Base-by-base conservation (phyloP, 2,329 filamentous ascomycete species). In the Diaporthe batatas region DNA sequence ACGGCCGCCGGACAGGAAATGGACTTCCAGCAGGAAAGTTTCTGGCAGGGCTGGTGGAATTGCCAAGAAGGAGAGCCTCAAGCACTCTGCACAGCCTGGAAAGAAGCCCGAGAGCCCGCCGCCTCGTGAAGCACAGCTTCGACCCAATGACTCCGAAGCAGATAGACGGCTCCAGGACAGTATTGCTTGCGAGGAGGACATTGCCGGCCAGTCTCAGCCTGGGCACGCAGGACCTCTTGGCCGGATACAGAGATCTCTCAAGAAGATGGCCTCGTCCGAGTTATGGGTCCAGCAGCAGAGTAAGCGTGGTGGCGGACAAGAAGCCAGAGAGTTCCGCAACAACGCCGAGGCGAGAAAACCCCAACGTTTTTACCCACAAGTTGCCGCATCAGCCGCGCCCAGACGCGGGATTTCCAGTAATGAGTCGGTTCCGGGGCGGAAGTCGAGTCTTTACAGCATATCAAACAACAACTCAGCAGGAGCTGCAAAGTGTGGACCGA, bases 341-440 rank as follows among this genome's bases (percentile, higher is more conserved):
- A 57, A 70, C 39, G 58, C 68, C 6, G 53, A 73, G 44, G 73
- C 72, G 34, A 73, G 70, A 53, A 71, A 72, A 32, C 73, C 72
- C 12, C 72, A 67, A 18, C 64, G 68, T 14, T 73, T 73, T 23
- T 70, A 75, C 21, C 71, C 73, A 18, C 59, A 49, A 23, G 53
- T 18, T n/a, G 25, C 47, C 25, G 42, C 36, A n/a, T 23, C 64
- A 14, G n/a, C 62, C 25, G 39, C 71, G 5, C 29, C 62, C 8
- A 51, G 10, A n/a, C 55, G 49, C 18, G 68, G 68, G 16, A 21
- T 23, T 14, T 29, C 55, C 16, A 67, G 39, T 49, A 68, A 64
- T 14, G 62, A 54, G 21, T n/a, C 57, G 16, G 44, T 44, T 2
- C 55, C 54, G n/a, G 51, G 65, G 21, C 72, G 53, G 47, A 57